A percentile compares a stretch with the other conserved stretches of the same genome.
Evolutionary conservation across 176 grass and related monocot genomes (phyloP).

Genomic region (Ampelocalamus luodianensis): DNA sequence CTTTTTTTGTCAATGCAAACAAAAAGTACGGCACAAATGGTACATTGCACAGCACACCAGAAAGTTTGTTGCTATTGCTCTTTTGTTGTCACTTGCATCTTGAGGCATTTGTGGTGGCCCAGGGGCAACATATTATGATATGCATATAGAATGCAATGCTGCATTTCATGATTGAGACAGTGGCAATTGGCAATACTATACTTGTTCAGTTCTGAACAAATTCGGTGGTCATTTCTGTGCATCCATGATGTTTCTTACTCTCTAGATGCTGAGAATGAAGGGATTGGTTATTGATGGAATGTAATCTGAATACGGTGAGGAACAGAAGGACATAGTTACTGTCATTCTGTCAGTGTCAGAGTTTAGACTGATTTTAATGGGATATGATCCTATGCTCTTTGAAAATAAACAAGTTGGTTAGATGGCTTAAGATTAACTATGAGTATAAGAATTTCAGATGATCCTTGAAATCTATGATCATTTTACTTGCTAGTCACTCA

Average conservation of each 20-base stretch:
- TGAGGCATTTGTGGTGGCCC: constrained; percentile 36
- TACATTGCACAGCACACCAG: neutral
- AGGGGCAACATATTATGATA: constrained; percentile 29
- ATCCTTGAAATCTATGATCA: neutral
- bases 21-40: constrained; percentile 41
- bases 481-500: neutral
- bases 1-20: constrained; percentile 26
- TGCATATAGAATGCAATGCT: constrained; percentile 15
- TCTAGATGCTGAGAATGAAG: neutral
- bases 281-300: constrained; percentile 8
- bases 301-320: neutral
- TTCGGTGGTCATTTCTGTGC: neutral
- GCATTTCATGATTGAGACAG: constrained; percentile 32
- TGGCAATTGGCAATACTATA: neutral
- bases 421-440: neutral
- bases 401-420: neutral
- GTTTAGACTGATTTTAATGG: neutral
- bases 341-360: neutral
- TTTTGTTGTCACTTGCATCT: constrained; percentile 7
- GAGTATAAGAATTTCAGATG: neutral
- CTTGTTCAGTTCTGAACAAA: neutral
- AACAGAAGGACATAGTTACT: neutral
- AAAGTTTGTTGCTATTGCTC: constrained; percentile 20
- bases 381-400: neutral
- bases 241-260: neutral